Evolutionary conservation across 805 yeast genomes (phyloP).

Genomic region (Ogataea sp.): DNA sequence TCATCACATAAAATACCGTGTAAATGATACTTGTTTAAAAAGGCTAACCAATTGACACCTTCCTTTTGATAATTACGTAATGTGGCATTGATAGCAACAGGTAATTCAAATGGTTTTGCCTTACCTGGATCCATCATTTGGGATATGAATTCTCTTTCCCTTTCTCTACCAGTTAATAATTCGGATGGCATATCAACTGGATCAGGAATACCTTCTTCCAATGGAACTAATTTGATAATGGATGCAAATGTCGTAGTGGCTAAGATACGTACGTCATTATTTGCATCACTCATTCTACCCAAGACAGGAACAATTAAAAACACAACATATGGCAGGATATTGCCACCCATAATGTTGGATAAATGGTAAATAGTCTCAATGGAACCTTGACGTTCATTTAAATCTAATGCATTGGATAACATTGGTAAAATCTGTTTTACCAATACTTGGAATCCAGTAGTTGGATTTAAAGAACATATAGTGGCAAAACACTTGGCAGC

Average conservation of each 20-base stretch:
- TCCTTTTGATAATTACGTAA: slow-evolving; percentile 94
- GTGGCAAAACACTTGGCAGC: slow-evolving; percentile 86
- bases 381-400: slow-evolving; percentile 82
- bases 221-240: slow-evolving; percentile 88
- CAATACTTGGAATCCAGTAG: slow-evolving; percentile 65
- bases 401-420: slow-evolving; percentile 65
- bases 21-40: slow-evolving; percentile 85
- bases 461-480: slow-evolving; percentile 60
- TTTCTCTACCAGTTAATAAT: slow-evolving; percentile 78
- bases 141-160: slow-evolving; percentile 87
- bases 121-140: slow-evolving; percentile 98
- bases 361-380: slow-evolving; percentile 86
- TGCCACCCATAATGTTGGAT: slow-evolving; percentile 77
- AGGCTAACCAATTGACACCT: slow-evolving; percentile 97
- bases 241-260: slow-evolving; percentile 97
- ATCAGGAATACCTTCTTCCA: slow-evolving; percentile 95
- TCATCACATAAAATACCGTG: slow-evolving; percentile 98
- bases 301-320: slow-evolving; percentile 92
- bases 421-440: slow-evolving; percentile 76
- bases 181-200: slow-evolving; percentile 86
- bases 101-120: slow-evolving; percentile 78
- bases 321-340: slow-evolving; percentile 87
- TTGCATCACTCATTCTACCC: slow-evolving; percentile 97
- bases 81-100: slow-evolving; percentile 88
- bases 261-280: slow-evolving; percentile 75